Evolutionary conservation across 306 rosid genomes (phyloP), one percentile per base, ranked within the genome.

Genomic region (Fragaria vesca): DNA sequence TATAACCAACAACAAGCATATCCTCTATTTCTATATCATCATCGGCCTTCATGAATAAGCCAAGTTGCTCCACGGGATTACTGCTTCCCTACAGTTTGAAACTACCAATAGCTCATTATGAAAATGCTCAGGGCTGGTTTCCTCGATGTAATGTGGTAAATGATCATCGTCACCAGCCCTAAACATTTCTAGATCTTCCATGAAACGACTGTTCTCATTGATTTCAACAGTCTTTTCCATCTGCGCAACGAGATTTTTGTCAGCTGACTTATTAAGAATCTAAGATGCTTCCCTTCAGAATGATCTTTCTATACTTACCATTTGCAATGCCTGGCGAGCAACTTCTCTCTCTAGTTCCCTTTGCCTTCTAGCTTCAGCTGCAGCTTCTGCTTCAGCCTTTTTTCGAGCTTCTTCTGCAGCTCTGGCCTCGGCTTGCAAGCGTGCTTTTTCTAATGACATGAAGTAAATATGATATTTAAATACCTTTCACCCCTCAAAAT

Each of bases 261-360:
- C 48, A 85, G 80, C 60, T 75, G 3, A 62, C 26, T 17, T 8
- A 69, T 63, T 38, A 75, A 60, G 77, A 60, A 58, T 65, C 26
- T 54, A 52, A 4, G 52, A 74, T 55, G 68, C 77, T 74, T 62
- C 55, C 18, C 73, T 30, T 54, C 38, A n/a, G 40, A 24, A 61
- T 18, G 20, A 47, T 51, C 18, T 38, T 71, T 43, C 60, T 8
- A 28, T 46, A 13, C 15, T 77, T 82, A 94, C 98, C 96, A 84
- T 82, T 80, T 85, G 93, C 88, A 94, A 88, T 45, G 97, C 97
- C 78, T 83, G 88, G 17, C 98, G 98, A 1, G 97, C 97, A 50
- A 97, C 97, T 90, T 92, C 98, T 78, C 98, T 94, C 83, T 90
- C 97, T 63, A 78, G 76, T 77, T 94, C 97, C 83, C 97, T 88